Percentiles rank a stretch among this genome's conserved stretches.
These are phyloP conservation scores for Salix viminalis DNA, from an alignment of 345 rosid genomes.

Conservation along the genomic window DNA sequence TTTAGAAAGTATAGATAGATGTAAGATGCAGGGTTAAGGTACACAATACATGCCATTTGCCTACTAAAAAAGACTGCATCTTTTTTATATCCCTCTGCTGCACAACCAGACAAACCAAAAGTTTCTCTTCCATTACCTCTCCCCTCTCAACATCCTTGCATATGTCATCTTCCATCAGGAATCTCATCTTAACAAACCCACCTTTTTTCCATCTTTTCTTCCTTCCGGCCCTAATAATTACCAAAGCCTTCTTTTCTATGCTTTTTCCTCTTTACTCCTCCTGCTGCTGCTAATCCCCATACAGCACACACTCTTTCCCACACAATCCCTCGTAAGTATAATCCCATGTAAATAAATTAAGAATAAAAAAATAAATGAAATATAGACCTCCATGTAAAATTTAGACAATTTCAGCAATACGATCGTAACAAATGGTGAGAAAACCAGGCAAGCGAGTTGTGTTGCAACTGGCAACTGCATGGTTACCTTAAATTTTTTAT, in stretches of 20 bases:
- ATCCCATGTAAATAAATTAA: no score
- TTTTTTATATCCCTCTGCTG: conserved; percentile 24
- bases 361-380: neutral
- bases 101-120: conserved; percentile 53
- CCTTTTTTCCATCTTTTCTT: conserved; percentile 33
- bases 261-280: conserved; percentile 21
- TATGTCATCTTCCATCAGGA: conserved; percentile 48
- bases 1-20: conserved; percentile 47
- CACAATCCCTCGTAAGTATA: conserved; percentile 2
- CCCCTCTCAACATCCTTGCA: conserved; percentile 21
- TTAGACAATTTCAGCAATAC: neutral
- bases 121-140: conserved; percentile 36
- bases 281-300: conserved; percentile 36
- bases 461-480: neutral
- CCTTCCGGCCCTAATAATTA: conserved; percentile 37
- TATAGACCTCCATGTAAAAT: neutral
- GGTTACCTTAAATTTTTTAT: neutral
- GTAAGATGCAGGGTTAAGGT: conserved; percentile 40
- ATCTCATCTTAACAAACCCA: conserved; percentile 43
- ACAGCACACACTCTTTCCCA: conserved; percentile 12
- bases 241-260: conserved; percentile 36
- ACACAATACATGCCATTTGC: conserved; percentile 51
- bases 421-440: neutral
- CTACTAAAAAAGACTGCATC: conserved; percentile 35
- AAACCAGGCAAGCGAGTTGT: neutral